phyloP scores from a whole-genome alignment of 805 yeast genomes.

The Nakazawaea wyomingensis region DNA sequence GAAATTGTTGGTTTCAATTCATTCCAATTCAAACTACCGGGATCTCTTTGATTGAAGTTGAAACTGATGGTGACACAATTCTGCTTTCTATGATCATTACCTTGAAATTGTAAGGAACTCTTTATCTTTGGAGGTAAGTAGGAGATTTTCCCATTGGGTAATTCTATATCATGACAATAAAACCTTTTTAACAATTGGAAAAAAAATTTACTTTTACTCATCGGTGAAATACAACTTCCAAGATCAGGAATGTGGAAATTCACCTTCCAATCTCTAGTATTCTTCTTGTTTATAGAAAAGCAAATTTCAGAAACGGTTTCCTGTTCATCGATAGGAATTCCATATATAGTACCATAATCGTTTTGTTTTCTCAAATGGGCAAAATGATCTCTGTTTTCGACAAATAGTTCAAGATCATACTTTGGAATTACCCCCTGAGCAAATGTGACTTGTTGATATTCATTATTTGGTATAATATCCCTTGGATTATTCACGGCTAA shows the following conservation, averaged over 20 bases:
- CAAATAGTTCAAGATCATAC: too few species aligned
- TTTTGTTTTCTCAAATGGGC: too few species aligned
- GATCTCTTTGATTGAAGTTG: slow-evolving; percentile 18
- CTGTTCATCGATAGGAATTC: slow-evolving; percentile 13
- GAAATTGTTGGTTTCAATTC: slow-evolving; percentile 9
- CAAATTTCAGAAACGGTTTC: slow-evolving; percentile 18
- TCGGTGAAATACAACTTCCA: slow-evolving; percentile 30
- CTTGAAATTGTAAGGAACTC: slow-evolving; percentile 11
- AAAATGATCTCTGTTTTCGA: too few species aligned
- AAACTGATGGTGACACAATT: slow-evolving; percentile 19
- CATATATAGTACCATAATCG: too few species aligned
- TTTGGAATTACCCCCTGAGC: too few species aligned
- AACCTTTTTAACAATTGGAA: slow-evolving; percentile 4
- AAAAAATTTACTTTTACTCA: slow-evolving; percentile 17
- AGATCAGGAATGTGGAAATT: slow-evolving; percentile 40
- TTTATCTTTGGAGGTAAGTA: slow-evolving; percentile 18
- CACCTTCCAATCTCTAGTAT: slow-evolving; percentile 29
- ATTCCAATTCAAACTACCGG: slow-evolving; percentile 10
- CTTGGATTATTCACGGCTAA: not conserved
- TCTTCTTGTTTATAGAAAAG: slow-evolving; percentile 32
- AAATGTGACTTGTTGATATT: too few species aligned
- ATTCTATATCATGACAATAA: slow-evolving; percentile 11
- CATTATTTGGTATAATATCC: too few species aligned
- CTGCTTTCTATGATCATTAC: not conserved
- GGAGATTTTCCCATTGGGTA: slow-evolving; percentile 14